phyloP scores from a whole-genome alignment of 495 filamentous ascomycete genomes.

The Opeltia flavorubescens region DNA sequence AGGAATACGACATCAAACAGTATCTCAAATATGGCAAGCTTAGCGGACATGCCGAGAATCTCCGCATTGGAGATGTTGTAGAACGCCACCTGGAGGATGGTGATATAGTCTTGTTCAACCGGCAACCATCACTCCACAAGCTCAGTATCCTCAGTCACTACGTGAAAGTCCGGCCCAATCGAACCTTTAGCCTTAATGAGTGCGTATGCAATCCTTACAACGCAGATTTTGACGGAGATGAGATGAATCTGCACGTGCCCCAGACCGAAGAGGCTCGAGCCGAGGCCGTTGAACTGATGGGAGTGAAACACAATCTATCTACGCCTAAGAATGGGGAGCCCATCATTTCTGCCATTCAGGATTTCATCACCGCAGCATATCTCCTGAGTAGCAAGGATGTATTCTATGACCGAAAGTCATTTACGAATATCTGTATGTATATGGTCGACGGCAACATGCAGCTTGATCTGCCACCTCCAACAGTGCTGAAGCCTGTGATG shows the following conservation, averaged over 20 bases:
- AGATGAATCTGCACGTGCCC: conserved; percentile 97
- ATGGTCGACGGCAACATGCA: conserved; percentile 77
- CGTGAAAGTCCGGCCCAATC: conserved; percentile 84
- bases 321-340: conserved; percentile 97
- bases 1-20: conserved; percentile 49
- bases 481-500: conserved; percentile 69
- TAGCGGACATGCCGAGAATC: conserved; percentile 48
- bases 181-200: conserved; percentile 93
- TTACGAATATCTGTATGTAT: conserved; percentile 78
- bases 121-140: conserved; percentile 94
- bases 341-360: conserved; percentile 94
- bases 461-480: conserved; percentile 74
- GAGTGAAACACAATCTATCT: conserved; percentile 87
- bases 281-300: conserved; percentile 94
- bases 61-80: conserved; percentile 75
- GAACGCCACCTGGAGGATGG: conserved; percentile 92
- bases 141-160: conserved; percentile 92
- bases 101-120: conserved; percentile 95
- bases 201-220: conserved; percentile 98
- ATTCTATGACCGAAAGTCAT: conserved; percentile 76
- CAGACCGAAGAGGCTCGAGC: conserved; percentile 95
- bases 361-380: conserved; percentile 94
- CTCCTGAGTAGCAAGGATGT: conserved; percentile 83
- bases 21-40: conserved; percentile 62
- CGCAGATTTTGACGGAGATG: conserved; percentile 97